Evolutionary conservation across 176 grass and related monocot species (phyloP).

Genomic region (Luzula sylvatica): DNA sequence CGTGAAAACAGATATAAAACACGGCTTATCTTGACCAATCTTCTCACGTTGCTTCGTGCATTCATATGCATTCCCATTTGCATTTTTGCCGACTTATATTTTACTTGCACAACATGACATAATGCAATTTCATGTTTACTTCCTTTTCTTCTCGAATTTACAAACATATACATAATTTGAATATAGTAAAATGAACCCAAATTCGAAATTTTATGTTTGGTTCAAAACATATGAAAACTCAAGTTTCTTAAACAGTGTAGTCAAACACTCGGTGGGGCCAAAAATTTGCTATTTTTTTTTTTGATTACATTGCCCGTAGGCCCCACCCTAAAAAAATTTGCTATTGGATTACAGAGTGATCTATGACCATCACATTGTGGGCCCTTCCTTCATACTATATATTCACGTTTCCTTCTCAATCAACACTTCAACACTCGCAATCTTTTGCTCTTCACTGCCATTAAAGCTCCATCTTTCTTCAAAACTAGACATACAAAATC

Average conservation of each 20-base stretch:
- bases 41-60: neutral
- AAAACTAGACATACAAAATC: neutral
- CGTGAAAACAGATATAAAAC: constrained; percentile 24
- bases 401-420: neutral
- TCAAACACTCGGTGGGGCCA: constrained; percentile 12
- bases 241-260: constrained; percentile 1
- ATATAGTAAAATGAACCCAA: neutral
- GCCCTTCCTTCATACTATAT: constrained; percentile 4
- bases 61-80: neutral
- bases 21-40: constrained; percentile 5
- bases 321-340: neutral
- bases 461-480: neutral
- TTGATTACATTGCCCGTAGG: neutral
- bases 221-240: neutral
- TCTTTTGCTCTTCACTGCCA: neutral
- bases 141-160: no score
- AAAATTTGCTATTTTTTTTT: neutral
- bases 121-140: no score
- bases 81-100: neutral
- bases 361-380: neutral
- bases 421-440: neutral
- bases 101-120: no score
- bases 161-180: neutral
- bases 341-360: neutral
- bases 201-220: neutral